These are phyloP conservation scores for Beauveria australis DNA, from an alignment of 2,329 filamentous ascomycete genomes.

Conservation along the genomic window DNA sequence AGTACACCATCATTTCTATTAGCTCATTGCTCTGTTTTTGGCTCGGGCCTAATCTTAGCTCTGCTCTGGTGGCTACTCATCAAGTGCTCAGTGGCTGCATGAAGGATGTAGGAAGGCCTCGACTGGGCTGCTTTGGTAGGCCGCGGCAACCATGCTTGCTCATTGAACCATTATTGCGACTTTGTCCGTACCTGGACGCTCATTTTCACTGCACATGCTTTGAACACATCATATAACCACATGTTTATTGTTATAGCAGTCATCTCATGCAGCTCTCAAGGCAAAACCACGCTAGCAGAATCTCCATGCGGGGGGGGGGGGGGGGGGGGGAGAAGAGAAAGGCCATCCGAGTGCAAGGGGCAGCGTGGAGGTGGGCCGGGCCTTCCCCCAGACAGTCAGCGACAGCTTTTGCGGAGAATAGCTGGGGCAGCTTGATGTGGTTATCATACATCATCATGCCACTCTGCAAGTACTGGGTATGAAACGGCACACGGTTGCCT, in stretches of 20 bases:
- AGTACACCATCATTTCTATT: background rate
- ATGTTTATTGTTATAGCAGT: background rate
- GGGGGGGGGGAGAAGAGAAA: background rate
- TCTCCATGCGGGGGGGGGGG: background rate
- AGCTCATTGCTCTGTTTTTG: background rate
- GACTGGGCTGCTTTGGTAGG: background rate
- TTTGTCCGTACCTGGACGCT: background rate
- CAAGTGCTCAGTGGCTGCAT: conserved; percentile 4
- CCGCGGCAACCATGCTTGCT: background rate
- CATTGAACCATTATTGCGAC: background rate
- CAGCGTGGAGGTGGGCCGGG: background rate
- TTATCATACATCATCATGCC: conserved; percentile 3
- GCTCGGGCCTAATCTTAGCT: background rate
- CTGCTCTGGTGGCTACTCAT: background rate
- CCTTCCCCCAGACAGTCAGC: background rate
- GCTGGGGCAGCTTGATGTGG: background rate
- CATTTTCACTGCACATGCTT: background rate
- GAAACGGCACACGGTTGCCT: background rate
- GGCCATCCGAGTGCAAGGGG: background rate
- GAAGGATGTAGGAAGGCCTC: background rate
- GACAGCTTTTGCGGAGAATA: conserved; percentile 7
- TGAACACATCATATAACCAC: background rate
- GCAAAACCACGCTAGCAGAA: background rate
- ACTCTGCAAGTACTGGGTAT: background rate
- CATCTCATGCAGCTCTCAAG: background rate